phyloP scores from a whole-genome alignment of 148 eudicot species.

The Linanthus parryae region DNA sequence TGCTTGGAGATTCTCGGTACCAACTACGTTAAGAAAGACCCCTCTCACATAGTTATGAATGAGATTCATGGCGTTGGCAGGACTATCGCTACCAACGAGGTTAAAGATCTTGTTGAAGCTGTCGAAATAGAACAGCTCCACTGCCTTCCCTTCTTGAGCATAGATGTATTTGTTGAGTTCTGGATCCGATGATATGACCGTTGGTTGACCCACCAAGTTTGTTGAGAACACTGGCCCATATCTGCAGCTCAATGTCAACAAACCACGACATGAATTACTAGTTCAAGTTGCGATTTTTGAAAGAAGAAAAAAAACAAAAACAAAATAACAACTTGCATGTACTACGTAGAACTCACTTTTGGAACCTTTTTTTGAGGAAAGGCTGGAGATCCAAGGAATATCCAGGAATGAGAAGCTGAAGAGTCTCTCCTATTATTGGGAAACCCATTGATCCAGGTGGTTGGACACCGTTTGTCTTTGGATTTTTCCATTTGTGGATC shows the following conservation, averaged over 20 bases:
- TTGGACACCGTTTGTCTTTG: constrained; percentile 26
- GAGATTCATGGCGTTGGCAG: constrained; percentile 31
- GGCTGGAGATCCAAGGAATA: constrained; percentile 30
- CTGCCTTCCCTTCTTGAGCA: constrained; percentile 21
- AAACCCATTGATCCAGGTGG: constrained; percentile 42
- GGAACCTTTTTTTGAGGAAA: constrained; percentile 22
- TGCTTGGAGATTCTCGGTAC: constrained; percentile 32
- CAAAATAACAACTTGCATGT: no score
- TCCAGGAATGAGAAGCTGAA: constrained; percentile 25
- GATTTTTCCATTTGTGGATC: constrained; percentile 30
- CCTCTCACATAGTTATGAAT: constrained; percentile 39
- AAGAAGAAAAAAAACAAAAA: no score
- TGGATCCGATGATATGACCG: not conserved
- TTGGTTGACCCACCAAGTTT: not conserved
- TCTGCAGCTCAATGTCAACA: no score
- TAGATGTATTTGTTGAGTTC: not conserved
- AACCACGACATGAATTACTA: no score
- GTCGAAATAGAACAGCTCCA: constrained; percentile 47
- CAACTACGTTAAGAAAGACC: constrained; percentile 30
- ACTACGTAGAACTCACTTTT: no score
- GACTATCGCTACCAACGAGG: constrained; percentile 34
- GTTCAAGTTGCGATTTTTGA: no score
- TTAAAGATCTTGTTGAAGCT: constrained; percentile 42
- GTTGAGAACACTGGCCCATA: constrained; percentile 1
- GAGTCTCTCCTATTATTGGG: constrained; percentile 37